phyloP scores from a whole-genome alignment of 179 eudicot species.

The Patellifolia procumbens region DNA sequence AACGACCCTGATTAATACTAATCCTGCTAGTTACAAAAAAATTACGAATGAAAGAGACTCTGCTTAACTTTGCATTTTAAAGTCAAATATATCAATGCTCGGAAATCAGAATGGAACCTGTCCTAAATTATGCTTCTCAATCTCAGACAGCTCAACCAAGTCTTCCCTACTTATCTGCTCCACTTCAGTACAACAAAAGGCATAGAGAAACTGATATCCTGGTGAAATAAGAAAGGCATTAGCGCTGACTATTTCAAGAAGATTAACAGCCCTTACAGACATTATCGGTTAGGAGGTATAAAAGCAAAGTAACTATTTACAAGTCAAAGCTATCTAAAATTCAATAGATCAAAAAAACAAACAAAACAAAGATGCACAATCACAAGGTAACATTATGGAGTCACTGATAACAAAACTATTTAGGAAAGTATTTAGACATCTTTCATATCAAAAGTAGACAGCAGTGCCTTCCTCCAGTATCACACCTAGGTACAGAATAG shows the following conservation, averaged over 20 bases:
- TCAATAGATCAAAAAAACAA: too few species aligned
- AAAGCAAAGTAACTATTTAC: neutral
- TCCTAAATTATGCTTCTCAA: conserved; percentile 81
- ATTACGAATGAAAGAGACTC: neutral
- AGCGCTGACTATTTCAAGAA: neutral
- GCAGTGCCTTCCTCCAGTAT: neutral
- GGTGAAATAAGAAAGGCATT: conserved; percentile 18
- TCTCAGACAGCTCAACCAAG: conserved; percentile 89
- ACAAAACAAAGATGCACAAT: neutral
- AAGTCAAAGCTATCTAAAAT: neutral
- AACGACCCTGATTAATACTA: neutral
- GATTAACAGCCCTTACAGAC: too few species aligned
- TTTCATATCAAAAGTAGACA: neutral
- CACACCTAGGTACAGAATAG: neutral
- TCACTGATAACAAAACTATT: neutral
- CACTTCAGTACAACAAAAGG: conserved; percentile 70
- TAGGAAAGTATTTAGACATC: neutral
- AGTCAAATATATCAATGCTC: conserved; percentile 9
- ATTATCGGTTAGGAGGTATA: neutral
- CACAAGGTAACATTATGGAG: too few species aligned
- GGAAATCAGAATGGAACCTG: conserved; percentile 47
- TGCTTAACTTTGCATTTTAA: neutral
- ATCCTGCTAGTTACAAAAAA: neutral
- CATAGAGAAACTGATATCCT: conserved; percentile 86
- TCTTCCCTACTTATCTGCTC: conserved; percentile 82